Evolutionary conservation across 139 green algal species (phyloP), one percentile per base, ranked within the genome.

Genomic region (Pleodorina starrii): DNA sequence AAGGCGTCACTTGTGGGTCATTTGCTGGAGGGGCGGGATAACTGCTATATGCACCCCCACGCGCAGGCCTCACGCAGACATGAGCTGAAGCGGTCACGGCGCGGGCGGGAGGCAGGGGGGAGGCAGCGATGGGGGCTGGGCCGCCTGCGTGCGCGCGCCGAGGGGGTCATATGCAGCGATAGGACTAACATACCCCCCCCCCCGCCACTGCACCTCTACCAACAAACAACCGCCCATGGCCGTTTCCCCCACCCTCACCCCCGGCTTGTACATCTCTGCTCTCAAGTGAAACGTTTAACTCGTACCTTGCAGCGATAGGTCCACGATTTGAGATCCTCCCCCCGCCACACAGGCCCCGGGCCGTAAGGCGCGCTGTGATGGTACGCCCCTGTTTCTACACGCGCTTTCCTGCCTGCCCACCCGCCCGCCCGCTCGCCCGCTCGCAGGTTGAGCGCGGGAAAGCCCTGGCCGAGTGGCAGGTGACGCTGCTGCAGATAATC

Each of bases 381-480:
- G 51, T 60, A 17, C 51, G 14, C 51, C 17, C 51, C 51, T 60
- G 14, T 60, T 14, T 17, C 17, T 60, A 17, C 51, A 27, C 51
- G 14, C 51, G 14, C 17, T 14, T 60, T 17, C 71, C 59, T 14
- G 9, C 59, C 59, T 14, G 11, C 27, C 59, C 59, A n/a, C 59
- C 27, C 23, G 23, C 59, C 59, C 16, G 11, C 40, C 71, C 38
- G 19, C 17, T 40, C 72, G 9, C 19, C 72, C 17, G 14, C 72
- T 19, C 72, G 2, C 84, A 89, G 84, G 25, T 82, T 0, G 71
- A 54, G 3, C 1, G 46, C 3, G 71, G 68, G 23, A 36, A 32
- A 46, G 16, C 48, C 9, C 50, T 89, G 5, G 7, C 42, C 32
- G 23, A 40, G 0, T 89, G 84, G 84, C 84, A 89, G 69, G 84